These are phyloP conservation scores for Elongisporangium senticosum DNA, from an alignment of 352 stramenopile genomes.

Conservation along the genomic window DNA sequence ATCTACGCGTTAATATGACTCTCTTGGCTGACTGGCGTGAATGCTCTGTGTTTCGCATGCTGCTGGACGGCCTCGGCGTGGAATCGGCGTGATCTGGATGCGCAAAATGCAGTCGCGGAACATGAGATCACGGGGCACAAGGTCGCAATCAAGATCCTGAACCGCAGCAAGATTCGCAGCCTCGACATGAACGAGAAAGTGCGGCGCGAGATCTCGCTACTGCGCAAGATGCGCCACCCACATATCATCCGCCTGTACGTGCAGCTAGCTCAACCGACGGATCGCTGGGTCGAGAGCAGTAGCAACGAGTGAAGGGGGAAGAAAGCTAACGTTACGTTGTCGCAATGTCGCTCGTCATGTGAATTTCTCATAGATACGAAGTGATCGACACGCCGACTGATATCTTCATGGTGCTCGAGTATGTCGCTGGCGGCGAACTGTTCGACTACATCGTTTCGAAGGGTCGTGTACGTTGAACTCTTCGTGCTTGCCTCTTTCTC, in stretches of 20 bases:
- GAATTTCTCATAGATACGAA: slow-evolving; percentile 77
- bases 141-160: slow-evolving; percentile 99
- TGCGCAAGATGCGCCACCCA: slow-evolving; percentile 98
- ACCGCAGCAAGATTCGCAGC: slow-evolving; percentile 98
- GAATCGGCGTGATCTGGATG: not conserved
- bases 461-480: slow-evolving; percentile 49
- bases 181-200: slow-evolving; percentile 99
- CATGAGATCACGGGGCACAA: slow-evolving; percentile 98
- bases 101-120: slow-evolving; percentile 83
- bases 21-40: slow-evolving; percentile 3
- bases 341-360: slow-evolving; percentile 1
- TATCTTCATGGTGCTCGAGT: slow-evolving; percentile 96
- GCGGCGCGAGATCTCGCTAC: slow-evolving; percentile 98
- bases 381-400: slow-evolving; percentile 99
- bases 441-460: slow-evolving; percentile 99
- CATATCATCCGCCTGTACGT: slow-evolving; percentile 99
- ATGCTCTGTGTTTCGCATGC: not conserved
- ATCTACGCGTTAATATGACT: slow-evolving; percentile 3
- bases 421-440: slow-evolving; percentile 91
- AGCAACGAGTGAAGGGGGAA: not conserved
- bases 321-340: slow-evolving; percentile 1
- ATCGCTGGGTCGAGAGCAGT: not conserved
- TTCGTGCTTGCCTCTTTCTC: not conserved
- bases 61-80: not conserved
- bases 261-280: not conserved